Conservation (phyloP, 805 yeast species). For the Scheffersomyces coipomensis region DNA sequence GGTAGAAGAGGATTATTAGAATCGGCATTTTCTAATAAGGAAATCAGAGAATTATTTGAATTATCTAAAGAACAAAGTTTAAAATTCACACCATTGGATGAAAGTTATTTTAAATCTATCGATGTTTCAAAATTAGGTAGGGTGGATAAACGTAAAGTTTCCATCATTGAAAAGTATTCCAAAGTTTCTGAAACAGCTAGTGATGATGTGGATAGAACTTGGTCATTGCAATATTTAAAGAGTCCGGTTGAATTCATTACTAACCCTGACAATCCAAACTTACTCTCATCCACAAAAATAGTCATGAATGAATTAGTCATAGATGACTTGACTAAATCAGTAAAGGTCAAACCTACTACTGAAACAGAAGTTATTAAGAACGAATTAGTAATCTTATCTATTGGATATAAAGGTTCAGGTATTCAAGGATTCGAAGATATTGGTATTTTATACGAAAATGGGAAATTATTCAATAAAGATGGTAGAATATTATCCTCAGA, state of each 20-base stretch:
- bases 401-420: slow-evolving; percentile 78
- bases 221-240: slow-evolving; percentile 71
- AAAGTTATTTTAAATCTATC: slow-evolving; percentile 25
- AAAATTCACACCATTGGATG: slow-evolving; percentile 36
- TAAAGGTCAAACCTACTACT: slow-evolving; percentile 35
- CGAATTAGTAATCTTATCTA: slow-evolving; percentile 73
- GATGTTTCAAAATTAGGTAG: slow-evolving; percentile 39
- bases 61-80: slow-evolving; percentile 49
- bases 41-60: slow-evolving; percentile 79
- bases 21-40: slow-evolving; percentile 90
- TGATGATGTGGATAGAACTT: slow-evolving; percentile 26
- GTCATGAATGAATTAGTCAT: slow-evolving; percentile 43
- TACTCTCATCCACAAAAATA: slow-evolving; percentile 49
- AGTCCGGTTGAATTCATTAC: slow-evolving; percentile 58
- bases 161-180: slow-evolving; percentile 56
- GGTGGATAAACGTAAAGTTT: slow-evolving; percentile 61
- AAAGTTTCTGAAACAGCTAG: slow-evolving; percentile 1
- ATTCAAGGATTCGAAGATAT: slow-evolving; percentile 53
- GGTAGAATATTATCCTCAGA: slow-evolving; percentile 27
- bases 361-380: slow-evolving; percentile 33
- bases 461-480: slow-evolving; percentile 29
- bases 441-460: slow-evolving; percentile 26
- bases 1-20: slow-evolving; percentile 86
- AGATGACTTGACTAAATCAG: slow-evolving; percentile 33
- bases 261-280: slow-evolving; percentile 27